Evolutionary conservation across 768 basidiomycete species (phyloP), one percentile per base, ranked within the genome.

Genomic region (Suillus luteus): DNA sequence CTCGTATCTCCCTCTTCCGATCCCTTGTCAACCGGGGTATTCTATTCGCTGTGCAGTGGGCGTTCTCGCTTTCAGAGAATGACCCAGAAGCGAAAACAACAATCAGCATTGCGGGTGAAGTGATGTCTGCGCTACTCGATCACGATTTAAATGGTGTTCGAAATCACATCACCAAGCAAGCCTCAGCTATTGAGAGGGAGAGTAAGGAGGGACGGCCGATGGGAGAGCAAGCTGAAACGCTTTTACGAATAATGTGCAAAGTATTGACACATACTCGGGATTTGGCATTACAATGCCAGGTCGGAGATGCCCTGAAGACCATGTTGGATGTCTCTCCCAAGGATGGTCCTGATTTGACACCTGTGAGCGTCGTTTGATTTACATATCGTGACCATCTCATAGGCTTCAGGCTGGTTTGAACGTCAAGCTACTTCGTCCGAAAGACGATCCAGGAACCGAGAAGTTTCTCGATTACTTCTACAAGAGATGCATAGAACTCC

Each of bases 381-480:
- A 55, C 38, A 7, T 57, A 55, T 46, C 31, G 52, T 57, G 55
- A 51, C 69, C 12, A 66, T 52, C 57, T 55, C 35, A 55, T 62
- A 35, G 61, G 60, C 61, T 62, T 46, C 58, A 75, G 73, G 66
- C 71, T 54, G 67, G 68, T 71, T 69, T 76, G 55, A 74, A 69
- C 46, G 77, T 78, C 55, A 83, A 86, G 75, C 75, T 81, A 52
- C 74, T 81, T 75, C 86, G 89, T 6, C 70, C 78, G 61, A 94
- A 91, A 74, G 95, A 96, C 67, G 92, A 94, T 60, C 90, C 91
- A 7, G 85, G 86, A 41, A 90, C 89, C 1, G 97, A 99, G 74
- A 85, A 87, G 62, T 99, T 95, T 80, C 81, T 96, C 71, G 91
- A 95, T 44, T 93, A 94, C 74, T 96, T 98, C 76, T 98, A 98